Base-by-base conservation (phyloP, 2,329 filamentous ascomycete species). In the Tolypocladium nubicola region DNA sequence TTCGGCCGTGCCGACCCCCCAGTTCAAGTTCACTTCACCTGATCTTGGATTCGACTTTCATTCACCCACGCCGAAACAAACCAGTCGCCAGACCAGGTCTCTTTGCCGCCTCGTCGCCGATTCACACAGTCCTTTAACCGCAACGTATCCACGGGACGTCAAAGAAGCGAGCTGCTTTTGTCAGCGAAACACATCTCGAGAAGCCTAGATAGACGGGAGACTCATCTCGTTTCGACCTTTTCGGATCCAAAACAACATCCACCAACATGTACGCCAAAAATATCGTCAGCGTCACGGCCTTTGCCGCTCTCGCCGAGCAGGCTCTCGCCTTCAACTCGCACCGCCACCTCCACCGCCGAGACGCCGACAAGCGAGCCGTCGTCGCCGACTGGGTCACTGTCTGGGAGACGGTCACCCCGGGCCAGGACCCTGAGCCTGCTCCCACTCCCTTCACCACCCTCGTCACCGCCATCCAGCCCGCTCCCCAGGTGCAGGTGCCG, bases 201-300 rank as follows among this genome's bases (percentile, higher is more conserved):
- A n/a, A 33, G 33, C 8, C 26, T n/a, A 33, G 9, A 33, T 19
- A 33, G 43, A 49, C 45, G 45, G 45, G 45, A 30, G 45, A 23
- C 11, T 33, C 45, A 49, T 6, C 45, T 49, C 45, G 6, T 19
- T 39, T 7, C 16, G 6, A 19, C 16, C 26, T 19, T 19, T 2
- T 49, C 45, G 19, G 19, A 14, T 23, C 13, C n/a, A 5, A 37
- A 57, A 55, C 56, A 53, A n/a, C 41, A 60, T 39, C 40, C 16
- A 56, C 55, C 68, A 73, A 60, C 21, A 79, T 79, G 77, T 68
- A 72, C 61, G 64, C 70, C 66, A 78, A 76, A 62, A 70, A 75
- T 64, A 59, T 77, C 58, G 66, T 73, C 57, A 59, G 71, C 58
- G 64, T 80, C 58, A 72, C 73, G 56, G 75, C 74, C 56, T 69